Evolutionary conservation across 1,139 yeast genomes (phyloP).

Genomic region (Yamadazyma taylorii): DNA sequence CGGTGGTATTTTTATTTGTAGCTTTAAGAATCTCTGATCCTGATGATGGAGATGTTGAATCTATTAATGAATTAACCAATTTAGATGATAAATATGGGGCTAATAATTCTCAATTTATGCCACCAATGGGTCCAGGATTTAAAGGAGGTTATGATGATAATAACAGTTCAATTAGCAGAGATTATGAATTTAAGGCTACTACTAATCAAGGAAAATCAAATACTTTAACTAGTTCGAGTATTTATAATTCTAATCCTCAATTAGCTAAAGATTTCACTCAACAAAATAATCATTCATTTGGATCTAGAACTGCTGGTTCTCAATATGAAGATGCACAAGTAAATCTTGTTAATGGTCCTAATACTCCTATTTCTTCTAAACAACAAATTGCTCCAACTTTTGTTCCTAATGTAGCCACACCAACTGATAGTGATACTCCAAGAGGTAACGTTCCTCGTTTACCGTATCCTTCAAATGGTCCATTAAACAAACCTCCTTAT

Average conservation of each 20-base stretch:
- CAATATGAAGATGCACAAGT: slow-evolving; percentile 22
- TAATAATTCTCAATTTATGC: slow-evolving; percentile 4
- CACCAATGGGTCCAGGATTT: slow-evolving; percentile 4
- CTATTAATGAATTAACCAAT: slow-evolving; percentile 10
- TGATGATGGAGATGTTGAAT: slow-evolving; percentile 26
- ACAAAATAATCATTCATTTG: slow-evolving; percentile 13
- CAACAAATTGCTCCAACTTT: slow-evolving; percentile 36
- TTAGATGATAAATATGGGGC: slow-evolving; percentile 20
- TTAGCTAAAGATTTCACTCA: slow-evolving; percentile 37
- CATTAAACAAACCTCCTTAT: slow-evolving; percentile 21
- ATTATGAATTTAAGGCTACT: slow-evolving; percentile 26
- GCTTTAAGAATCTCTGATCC: slow-evolving; percentile 18
- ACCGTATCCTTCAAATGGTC: slow-evolving; percentile 23
- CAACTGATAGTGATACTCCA: slow-evolving; percentile 27
- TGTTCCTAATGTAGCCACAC: slow-evolving; percentile 30
- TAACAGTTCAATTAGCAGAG: slow-evolving; percentile 26
- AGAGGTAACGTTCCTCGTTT: slow-evolving; percentile 17
- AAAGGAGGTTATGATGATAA: slow-evolving; percentile 11
- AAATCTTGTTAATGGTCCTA: slow-evolving; percentile 31
- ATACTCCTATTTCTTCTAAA: slow-evolving; percentile 31
- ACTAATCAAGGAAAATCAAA: slow-evolving; percentile 6
- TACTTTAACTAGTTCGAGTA: slow-evolving; percentile 20
- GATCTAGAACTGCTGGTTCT: slow-evolving; percentile 14
- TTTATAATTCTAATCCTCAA: slow-evolving; percentile 37
- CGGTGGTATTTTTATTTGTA: slow-evolving; percentile 29